phyloP scores from a whole-genome alignment of 2,329 filamentous ascomycete genomes.

The Tolypocladium inflatum region DNA sequence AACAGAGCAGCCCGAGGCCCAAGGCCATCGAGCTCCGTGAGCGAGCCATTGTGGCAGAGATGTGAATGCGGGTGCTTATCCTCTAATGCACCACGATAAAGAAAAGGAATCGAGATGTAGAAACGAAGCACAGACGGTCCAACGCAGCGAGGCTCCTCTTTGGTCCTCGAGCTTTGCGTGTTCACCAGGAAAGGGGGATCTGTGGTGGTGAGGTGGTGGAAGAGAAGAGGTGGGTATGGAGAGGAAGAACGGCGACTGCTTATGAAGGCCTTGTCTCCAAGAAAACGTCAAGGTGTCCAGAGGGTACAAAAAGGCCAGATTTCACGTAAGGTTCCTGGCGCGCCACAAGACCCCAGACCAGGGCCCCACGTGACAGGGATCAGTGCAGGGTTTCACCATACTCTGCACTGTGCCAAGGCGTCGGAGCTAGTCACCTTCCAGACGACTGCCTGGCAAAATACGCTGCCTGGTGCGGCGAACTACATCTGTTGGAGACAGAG shows the following conservation, averaged over 20 bases:
- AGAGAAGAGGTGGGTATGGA: constrained; percentile 16
- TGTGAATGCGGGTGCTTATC: constrained; percentile 9
- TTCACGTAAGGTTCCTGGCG: constrained; percentile 21
- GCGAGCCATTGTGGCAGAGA: constrained; percentile 35
- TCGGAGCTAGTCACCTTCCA: neutral
- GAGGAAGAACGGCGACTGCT: constrained; percentile 20
- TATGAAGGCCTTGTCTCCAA: constrained; percentile 21
- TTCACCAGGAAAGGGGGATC: constrained; percentile 20
- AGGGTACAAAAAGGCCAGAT: constrained; percentile 39
- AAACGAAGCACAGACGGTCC: constrained; percentile 14
- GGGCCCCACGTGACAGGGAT: constrained; percentile 19
- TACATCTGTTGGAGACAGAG: neutral
- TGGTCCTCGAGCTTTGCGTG: constrained; percentile 18
- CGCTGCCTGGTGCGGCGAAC: no score
- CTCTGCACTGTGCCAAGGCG: constrained; percentile 9
- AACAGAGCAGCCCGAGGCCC: constrained; percentile 82
- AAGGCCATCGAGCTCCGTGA: constrained; percentile 63
- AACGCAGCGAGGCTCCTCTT: constrained; percentile 15
- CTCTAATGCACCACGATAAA: constrained; percentile 8
- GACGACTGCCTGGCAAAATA: neutral
- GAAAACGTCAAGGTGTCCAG: constrained; percentile 35
- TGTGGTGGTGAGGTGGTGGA: constrained; percentile 11
- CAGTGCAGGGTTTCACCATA: neutral
- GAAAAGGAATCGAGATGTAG: constrained; percentile 10
- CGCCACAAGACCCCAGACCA: neutral